Evolutionary conservation across 805 yeast genomes (phyloP).

Genomic region (Candida pseudofarinosa): DNA sequence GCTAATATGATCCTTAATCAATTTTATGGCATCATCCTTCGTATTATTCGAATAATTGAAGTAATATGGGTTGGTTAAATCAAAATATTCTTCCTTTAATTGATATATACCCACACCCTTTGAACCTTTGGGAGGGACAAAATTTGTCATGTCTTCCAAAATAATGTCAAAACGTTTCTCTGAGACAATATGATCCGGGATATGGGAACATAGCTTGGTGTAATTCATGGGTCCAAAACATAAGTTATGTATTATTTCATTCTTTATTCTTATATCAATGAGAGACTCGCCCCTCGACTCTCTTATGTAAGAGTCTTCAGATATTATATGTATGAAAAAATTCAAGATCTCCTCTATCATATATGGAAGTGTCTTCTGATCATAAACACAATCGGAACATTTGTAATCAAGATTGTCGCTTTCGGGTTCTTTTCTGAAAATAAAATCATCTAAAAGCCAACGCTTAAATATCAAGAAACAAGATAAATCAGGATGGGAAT

Average conservation of each 20-base stretch:
- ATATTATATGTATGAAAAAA: conserved; percentile 60
- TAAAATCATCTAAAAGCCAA: conserved; percentile 49
- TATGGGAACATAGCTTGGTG: conserved; percentile 59
- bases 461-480: conserved; percentile 57
- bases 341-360: conserved; percentile 79
- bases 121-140: conserved; percentile 28
- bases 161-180: conserved; percentile 68
- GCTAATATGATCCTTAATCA: conserved; percentile 50
- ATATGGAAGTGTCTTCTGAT: conserved; percentile 47
- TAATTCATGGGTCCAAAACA: conserved; percentile 72
- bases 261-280: conserved; percentile 47
- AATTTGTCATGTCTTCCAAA: conserved; percentile 30
- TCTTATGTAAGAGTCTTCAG: conserved; percentile 60
- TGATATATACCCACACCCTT: conserved; percentile 36
- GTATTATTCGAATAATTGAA: conserved; percentile 72
- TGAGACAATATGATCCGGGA: conserved; percentile 72
- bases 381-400: conserved; percentile 30
- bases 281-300: conserved; percentile 47
- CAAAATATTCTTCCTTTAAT: conserved; percentile 32
- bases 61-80: conserved; percentile 59
- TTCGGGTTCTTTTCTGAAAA: conserved; percentile 1
- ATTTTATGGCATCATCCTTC: conserved; percentile 76
- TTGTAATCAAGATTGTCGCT: conserved; percentile 31
- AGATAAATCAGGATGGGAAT: conserved; percentile 49
- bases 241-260: conserved; percentile 79